Evolutionary conservation across 768 basidiomycete genomes (phyloP).

Genomic region (Lactifluus pinguis): DNA sequence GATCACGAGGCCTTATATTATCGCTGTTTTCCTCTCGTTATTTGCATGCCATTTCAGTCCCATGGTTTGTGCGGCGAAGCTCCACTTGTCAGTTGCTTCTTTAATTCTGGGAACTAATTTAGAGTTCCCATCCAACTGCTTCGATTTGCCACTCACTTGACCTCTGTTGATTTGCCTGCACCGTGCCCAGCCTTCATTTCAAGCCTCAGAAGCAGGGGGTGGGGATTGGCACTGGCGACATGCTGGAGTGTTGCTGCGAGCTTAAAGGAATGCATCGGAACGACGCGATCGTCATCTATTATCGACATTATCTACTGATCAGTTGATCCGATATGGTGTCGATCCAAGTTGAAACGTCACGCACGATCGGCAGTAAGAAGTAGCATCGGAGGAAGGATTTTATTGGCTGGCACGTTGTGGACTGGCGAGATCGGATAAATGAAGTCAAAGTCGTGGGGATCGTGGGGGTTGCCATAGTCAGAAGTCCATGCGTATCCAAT

Average conservation of each 20-base stretch:
- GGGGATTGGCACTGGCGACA: conserved; percentile 48
- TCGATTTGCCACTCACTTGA: conserved; percentile 35
- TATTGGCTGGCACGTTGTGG: conserved; percentile 62
- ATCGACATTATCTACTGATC: background rate
- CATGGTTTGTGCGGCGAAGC: conserved; percentile 61
- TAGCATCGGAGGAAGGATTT: conserved; percentile 56
- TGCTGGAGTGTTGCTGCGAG: conserved; percentile 71
- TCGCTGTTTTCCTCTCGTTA: background rate
- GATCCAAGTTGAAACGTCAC: conserved; percentile 23
- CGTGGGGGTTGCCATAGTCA: conserved; percentile 71
- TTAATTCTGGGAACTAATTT: conserved; percentile 43
- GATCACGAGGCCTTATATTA: background rate
- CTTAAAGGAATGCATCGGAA: conserved; percentile 81
- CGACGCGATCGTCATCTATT: conserved; percentile 78
- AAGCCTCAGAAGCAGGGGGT: conserved; percentile 68
- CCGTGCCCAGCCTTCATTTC: conserved; percentile 79
- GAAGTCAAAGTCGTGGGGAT: conserved; percentile 76
- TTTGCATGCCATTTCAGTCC: conserved; percentile 32
- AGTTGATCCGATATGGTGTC: background rate
- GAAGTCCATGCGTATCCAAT: conserved; percentile 73
- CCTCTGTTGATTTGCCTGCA: conserved; percentile 67
- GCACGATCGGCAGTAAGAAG: conserved; percentile 78
- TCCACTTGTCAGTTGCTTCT: conserved; percentile 70
- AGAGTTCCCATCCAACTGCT: background rate
- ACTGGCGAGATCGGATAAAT: conserved; percentile 72